Percentiles rank a stretch among this genome's conserved stretches.
phyloP scores from a whole-genome alignment of 2,329 filamentous ascomycete species.

The Ciborinia camelliae region DNA sequence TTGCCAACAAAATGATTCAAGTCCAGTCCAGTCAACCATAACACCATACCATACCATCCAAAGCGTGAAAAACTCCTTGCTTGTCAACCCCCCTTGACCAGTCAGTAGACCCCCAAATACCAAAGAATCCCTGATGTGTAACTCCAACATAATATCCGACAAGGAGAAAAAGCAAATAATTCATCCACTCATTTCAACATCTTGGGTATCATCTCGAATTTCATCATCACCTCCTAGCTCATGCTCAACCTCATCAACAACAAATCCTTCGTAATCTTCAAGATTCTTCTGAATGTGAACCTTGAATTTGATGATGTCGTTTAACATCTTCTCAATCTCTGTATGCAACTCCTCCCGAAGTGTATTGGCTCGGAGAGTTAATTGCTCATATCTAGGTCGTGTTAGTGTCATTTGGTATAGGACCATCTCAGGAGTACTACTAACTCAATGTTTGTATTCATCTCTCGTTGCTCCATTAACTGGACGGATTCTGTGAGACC shows the following conservation, averaged over 20 bases:
- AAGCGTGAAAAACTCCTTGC: constrained; percentile 3
- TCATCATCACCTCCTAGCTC: constrained; percentile 66
- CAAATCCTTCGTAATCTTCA: constrained; percentile 91
- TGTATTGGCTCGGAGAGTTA: constrained; percentile 77
- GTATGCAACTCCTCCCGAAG: constrained; percentile 97
- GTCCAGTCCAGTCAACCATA: background rate
- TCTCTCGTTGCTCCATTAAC: constrained; percentile 89
- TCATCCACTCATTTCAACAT: constrained; percentile 43
- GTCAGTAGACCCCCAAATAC: background rate
- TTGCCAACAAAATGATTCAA: background rate
- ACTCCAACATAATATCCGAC: constrained; percentile 4
- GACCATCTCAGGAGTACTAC: constrained; percentile 35
- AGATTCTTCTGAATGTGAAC: constrained; percentile 90
- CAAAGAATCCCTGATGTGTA: background rate
- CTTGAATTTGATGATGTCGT: constrained; percentile 98
- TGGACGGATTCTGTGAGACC: constrained; percentile 83
- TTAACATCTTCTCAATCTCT: constrained; percentile 91
- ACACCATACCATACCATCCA: background rate
- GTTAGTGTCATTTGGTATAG: constrained; percentile 22
- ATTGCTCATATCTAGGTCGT: constrained; percentile 72
- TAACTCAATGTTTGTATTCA: constrained; percentile 94
- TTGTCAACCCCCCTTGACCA: background rate
- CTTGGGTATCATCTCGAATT: constrained; percentile 50
- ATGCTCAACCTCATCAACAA: constrained; percentile 87
- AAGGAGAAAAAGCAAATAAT: background rate